Evolutionary conservation across 1,284 basidiomycete genomes (phyloP).

Genomic region (Fistulina hepatica): DNA sequence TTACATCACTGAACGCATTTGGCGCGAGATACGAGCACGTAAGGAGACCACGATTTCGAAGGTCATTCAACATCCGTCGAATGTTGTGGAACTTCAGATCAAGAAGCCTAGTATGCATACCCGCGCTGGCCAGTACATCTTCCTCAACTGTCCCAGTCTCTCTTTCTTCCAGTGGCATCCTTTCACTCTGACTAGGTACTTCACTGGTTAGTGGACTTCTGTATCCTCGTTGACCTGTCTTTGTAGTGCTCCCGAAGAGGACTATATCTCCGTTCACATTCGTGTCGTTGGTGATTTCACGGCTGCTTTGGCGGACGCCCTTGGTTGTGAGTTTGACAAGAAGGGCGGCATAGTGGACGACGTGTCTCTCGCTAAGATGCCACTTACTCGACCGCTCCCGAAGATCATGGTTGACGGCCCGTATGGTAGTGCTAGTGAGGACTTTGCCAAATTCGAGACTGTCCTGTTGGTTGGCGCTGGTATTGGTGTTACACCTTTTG

Average conservation of each 20-base stretch:
- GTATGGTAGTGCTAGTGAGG: constrained; percentile 77
- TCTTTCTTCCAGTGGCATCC: constrained; percentile 94
- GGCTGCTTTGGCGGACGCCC: constrained; percentile 58
- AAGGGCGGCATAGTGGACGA: constrained; percentile 43
- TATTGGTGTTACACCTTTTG: constrained; percentile 90
- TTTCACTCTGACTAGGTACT: constrained; percentile 75
- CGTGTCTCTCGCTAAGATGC: constrained; percentile 47
- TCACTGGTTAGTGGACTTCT: neutral
- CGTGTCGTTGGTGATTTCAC: constrained; percentile 85
- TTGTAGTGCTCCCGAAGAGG: constrained; percentile 73
- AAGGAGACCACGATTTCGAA: constrained; percentile 85
- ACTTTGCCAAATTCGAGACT: constrained; percentile 80
- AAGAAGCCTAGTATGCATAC: constrained; percentile 46
- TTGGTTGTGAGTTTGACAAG: constrained; percentile 74
- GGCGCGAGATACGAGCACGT: constrained; percentile 79
- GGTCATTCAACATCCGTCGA: constrained; percentile 86
- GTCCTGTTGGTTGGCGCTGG: constrained; percentile 79
- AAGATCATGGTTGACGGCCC: constrained; percentile 87
- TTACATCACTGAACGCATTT: constrained; percentile 75
- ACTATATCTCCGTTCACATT: constrained; percentile 85
- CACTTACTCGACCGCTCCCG: constrained; percentile 63
- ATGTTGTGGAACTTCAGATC: constrained; percentile 86
- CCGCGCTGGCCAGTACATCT: constrained; percentile 82
- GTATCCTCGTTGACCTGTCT: constrained; percentile 2
- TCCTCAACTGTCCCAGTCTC: constrained; percentile 75